Evolutionary conservation across 805 yeast species (phyloP), one percentile per base, ranked within the genome.

Genomic region (Pichia heedii): DNA sequence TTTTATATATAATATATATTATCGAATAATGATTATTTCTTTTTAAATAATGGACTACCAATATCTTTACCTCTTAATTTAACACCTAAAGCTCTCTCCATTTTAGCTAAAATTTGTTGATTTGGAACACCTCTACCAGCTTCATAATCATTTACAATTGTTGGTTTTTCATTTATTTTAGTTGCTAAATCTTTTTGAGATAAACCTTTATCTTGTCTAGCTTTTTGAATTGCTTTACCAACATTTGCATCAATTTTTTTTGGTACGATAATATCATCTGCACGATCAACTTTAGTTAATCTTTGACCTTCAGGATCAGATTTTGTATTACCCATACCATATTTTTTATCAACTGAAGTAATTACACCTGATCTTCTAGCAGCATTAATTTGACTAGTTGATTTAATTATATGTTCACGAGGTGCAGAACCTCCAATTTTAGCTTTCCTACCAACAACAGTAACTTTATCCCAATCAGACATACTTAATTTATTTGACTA

Each of bases 161-260:
- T 87, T 49, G 97, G 96, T 72, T 93, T 93, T 70, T 93, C 98
- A 63, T 89, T 90, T 60, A 90, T 76, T 64, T 83, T 84, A 45
- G 96, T 87, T 56, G 98, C 98, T 57, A 93, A 75, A 56, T 93
- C 98, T 74, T 93, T 93, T 67, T 93, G 98, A 10, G 97, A 82
- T 61, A 89, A 62, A 58, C 78, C 77, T 73, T 88, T 87, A 47
- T 85, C 96, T 57, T 79, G 81, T 70, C 98, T 81, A 32, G 84
- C 96, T 62, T 79, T 73, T 41, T 79, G 74, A 54, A 93, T 88
- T 43, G 90, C 83, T 62, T 82, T 84, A 52, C 97, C 98, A 26
- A 93, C 97, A 46, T 69, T 67, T 13, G 75, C 69, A 44, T 87
- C 95, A 42, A 93, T 67, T 68, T 89, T 93, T 68, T 89, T 83